phyloP scores from a whole-genome alignment of 768 basidiomycete genomes.

The Rubroboletus satanas region DNA sequence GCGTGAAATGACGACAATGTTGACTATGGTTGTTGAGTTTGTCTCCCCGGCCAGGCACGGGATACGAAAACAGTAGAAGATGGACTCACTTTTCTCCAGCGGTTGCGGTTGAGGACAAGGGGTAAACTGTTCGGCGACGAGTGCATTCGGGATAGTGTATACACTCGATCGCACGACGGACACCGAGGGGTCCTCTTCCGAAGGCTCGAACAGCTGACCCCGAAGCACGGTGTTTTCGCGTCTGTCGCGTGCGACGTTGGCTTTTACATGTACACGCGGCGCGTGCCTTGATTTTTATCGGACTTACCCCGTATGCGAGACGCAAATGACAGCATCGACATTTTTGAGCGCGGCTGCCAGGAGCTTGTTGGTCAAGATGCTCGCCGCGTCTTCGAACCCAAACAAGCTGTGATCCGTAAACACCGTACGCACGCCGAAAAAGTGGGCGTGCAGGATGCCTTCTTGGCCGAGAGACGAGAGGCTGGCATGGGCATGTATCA shows the following conservation, averaged over 20 bases:
- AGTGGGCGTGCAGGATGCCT: conserved; percentile 82
- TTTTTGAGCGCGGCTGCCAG: conserved; percentile 82
- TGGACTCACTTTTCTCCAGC: conserved; percentile 51
- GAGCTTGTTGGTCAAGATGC: conserved; percentile 96
- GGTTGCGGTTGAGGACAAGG: conserved; percentile 49
- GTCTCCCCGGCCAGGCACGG: not conserved
- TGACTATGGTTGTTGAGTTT: conserved; percentile 49
- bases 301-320: conserved; percentile 90
- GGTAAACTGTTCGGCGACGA: conserved; percentile 82
- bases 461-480: conserved; percentile 91
- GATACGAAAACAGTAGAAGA: too few species aligned
- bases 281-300: not conserved
- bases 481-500: conserved; percentile 91
- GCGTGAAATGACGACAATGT: conserved; percentile 85
- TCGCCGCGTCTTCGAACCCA: conserved; percentile 95
- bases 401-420: conserved; percentile 98
- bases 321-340: conserved; percentile 93
- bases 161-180: conserved; percentile 54
- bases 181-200: conserved; percentile 40
- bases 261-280: not conserved
- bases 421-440: conserved; percentile 83
- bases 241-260: conserved; percentile 37
- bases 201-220: conserved; percentile 64
- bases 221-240: conserved; percentile 97
- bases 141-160: conserved; percentile 91